These are phyloP conservation scores for Botryotinia calthae DNA, from an alignment of 2,329 filamentous ascomycete genomes.

Conservation along the genomic window DNA sequence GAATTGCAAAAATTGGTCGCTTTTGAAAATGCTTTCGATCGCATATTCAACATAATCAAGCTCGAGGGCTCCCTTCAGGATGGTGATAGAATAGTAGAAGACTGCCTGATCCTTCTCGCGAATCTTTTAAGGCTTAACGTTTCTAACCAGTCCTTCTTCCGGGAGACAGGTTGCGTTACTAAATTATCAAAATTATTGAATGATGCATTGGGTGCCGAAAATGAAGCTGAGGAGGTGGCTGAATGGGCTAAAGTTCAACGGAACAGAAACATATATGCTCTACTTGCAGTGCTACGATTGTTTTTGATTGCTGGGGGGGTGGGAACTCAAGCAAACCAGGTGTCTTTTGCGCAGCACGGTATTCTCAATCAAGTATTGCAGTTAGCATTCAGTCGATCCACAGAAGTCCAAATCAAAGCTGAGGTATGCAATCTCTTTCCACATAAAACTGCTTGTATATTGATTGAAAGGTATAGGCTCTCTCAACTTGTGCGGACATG, in stretches of 20 bases:
- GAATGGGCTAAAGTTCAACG: slow-evolving; percentile 74
- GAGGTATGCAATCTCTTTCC: slow-evolving; percentile 53
- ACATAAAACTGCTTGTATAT: slow-evolving; percentile 14
- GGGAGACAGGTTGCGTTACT: slow-evolving; percentile 80
- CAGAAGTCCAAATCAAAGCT: slow-evolving; percentile 74
- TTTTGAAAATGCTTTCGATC: slow-evolving; percentile 91
- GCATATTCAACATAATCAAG: slow-evolving; percentile 77
- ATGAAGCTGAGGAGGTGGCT: slow-evolving; percentile 58
- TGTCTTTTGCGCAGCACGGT: slow-evolving; percentile 79
- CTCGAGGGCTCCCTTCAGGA: slow-evolving; percentile 77
- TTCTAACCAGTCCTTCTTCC: slow-evolving; percentile 91
- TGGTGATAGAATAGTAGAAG: slow-evolving; percentile 84
- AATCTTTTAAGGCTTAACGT: slow-evolving; percentile 84
- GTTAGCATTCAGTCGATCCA: slow-evolving; percentile 72
- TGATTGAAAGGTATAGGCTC: slow-evolving; percentile 52
- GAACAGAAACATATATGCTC: slow-evolving; percentile 88
- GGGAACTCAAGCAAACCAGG: slow-evolving; percentile 79
- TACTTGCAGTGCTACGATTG: slow-evolving; percentile 80
- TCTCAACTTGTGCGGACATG: slow-evolving; percentile 82
- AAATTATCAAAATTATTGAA: slow-evolving; percentile 68
- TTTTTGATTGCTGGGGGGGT: slow-evolving; percentile 80
- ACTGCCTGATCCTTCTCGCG: slow-evolving; percentile 85
- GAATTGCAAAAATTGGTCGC: slow-evolving; percentile 95
- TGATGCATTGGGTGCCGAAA: slow-evolving; percentile 55
- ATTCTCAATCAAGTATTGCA: slow-evolving; percentile 77